Evolutionary conservation across 2,329 filamentous ascomycete genomes (phyloP).

Genomic region (Aureobasidium leucospermi): DNA sequence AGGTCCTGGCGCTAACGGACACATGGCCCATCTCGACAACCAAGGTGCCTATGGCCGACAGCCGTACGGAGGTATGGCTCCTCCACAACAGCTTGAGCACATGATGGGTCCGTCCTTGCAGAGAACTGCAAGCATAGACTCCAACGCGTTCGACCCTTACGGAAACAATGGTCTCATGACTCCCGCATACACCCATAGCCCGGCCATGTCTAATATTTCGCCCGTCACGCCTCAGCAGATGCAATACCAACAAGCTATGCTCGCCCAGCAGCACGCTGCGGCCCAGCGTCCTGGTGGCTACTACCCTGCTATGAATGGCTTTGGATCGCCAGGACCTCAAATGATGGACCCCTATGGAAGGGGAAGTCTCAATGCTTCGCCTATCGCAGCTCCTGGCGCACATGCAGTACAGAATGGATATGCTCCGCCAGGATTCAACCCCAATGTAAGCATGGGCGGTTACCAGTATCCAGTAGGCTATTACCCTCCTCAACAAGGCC

Average conservation of each 20-base stretch:
- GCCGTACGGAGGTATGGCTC: constrained; percentile 29
- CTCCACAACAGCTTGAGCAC: constrained; percentile 32
- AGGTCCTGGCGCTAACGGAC: constrained; percentile 26
- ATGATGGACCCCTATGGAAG: constrained; percentile 35
- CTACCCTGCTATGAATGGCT: constrained; percentile 26
- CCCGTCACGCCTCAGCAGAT: constrained; percentile 41
- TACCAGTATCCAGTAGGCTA: constrained; percentile 49
- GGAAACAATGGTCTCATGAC: constrained; percentile 26
- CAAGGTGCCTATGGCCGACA: constrained; percentile 27
- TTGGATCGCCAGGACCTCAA: constrained; percentile 22
- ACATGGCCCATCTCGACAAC: constrained; percentile 27
- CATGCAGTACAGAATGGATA: constrained; percentile 34
- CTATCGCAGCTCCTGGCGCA: constrained; percentile 33
- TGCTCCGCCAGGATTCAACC: constrained; percentile 36
- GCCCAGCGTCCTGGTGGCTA: constrained; percentile 24
- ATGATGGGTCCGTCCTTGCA: constrained; percentile 32
- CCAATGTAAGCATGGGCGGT: constrained; percentile 28
- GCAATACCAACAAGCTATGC: constrained; percentile 51
- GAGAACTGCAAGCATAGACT: constrained; percentile 43
- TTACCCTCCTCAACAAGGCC: constrained; percentile 29
- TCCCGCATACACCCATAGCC: constrained; percentile 30
- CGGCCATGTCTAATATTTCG: constrained; percentile 32
- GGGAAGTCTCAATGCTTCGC: constrained; percentile 30
- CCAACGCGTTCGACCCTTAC: constrained; percentile 41
- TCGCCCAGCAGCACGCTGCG: constrained; percentile 34